These are phyloP conservation scores for Botryococcus braunii DNA, from an alignment of 163 green algal species.

Conservation along the genomic window DNA sequence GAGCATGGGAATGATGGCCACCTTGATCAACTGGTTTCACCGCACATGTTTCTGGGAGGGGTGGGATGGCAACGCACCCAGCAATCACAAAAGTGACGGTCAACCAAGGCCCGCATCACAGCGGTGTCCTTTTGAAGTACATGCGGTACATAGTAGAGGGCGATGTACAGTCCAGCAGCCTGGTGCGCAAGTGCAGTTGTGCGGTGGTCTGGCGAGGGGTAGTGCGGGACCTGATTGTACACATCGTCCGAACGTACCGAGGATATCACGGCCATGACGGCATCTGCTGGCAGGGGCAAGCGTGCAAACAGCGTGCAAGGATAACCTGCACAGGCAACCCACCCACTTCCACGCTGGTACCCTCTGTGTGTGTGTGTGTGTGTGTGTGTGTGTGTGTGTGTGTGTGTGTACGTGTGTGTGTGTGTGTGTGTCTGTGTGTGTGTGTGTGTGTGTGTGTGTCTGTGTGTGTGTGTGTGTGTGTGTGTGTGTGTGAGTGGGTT, in stretches of 20 bases:
- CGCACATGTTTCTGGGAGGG: no score
- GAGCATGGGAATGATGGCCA: no score
- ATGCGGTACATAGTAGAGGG: conserved; percentile 14
- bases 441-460: no score
- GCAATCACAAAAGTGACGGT: no score
- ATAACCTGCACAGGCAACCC: conserved; percentile 11
- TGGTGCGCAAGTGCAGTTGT: conserved; percentile 14
- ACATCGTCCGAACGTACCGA: conserved; percentile 10
- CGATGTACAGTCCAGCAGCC: conserved; percentile 13
- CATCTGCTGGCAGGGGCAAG: conserved; percentile 7
- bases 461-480: no score
- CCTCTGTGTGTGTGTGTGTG: no score
- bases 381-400: no score
- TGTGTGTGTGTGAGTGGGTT: no score
- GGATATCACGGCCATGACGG: conserved; percentile 2
- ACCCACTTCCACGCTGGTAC: neutral
- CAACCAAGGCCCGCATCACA: conserved; percentile 19
- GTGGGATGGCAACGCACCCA: no score
- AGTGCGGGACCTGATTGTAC: conserved; percentile 17
- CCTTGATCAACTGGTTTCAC: no score
- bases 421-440: no score
- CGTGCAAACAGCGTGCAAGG: conserved; percentile 10
- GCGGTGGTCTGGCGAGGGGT: conserved; percentile 14
- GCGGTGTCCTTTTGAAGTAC: conserved; percentile 14
- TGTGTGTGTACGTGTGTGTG: no score